A percentile compares a stretch with the other conserved stretches of the same genome.
phyloP scores from a whole-genome alignment of 345 rosid genomes.

The Citrus inodora region DNA sequence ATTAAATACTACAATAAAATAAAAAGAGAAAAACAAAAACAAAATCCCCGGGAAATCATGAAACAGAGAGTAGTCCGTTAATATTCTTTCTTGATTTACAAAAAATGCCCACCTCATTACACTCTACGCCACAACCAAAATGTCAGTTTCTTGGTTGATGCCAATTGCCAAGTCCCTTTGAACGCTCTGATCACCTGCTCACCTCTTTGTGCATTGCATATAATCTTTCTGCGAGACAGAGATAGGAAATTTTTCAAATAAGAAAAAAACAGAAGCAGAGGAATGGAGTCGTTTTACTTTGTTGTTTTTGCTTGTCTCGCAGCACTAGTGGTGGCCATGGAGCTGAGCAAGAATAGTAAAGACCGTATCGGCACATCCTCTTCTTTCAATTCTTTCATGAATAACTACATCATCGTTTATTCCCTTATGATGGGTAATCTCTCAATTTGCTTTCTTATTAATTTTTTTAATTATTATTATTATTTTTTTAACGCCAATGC shows the following conservation, averaged over 20 bases:
- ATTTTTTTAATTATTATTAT: no score
- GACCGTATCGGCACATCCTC: constrained; percentile 58
- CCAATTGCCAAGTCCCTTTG: neutral
- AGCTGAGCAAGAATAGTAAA: constrained; percentile 60
- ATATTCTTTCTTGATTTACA: neutral
- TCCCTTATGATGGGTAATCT: constrained; percentile 76
- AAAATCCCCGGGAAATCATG: constrained; percentile 5
- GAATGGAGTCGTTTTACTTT: constrained; percentile 58
- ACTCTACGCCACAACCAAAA: neutral
- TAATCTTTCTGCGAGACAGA: neutral
- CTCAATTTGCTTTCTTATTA: neutral
- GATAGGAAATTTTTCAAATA: neutral
- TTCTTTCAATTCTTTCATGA: constrained; percentile 68
- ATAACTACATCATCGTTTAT: constrained; percentile 67
- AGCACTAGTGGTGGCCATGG: constrained; percentile 50
- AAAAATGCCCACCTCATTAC: neutral
- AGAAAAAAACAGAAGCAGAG: neutral
- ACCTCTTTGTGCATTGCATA: neutral
- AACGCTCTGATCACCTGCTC: neutral
- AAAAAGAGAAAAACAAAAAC: neutral
- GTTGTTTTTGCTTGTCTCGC: constrained; percentile 52
- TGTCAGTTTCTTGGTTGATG: constrained; percentile 4
- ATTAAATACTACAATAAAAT: neutral
- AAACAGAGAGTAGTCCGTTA: neutral
- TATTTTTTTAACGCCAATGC: neutral